Evolutionary conservation across 441 rosid genomes (phyloP).

Genomic region (Populus hybrid): DNA sequence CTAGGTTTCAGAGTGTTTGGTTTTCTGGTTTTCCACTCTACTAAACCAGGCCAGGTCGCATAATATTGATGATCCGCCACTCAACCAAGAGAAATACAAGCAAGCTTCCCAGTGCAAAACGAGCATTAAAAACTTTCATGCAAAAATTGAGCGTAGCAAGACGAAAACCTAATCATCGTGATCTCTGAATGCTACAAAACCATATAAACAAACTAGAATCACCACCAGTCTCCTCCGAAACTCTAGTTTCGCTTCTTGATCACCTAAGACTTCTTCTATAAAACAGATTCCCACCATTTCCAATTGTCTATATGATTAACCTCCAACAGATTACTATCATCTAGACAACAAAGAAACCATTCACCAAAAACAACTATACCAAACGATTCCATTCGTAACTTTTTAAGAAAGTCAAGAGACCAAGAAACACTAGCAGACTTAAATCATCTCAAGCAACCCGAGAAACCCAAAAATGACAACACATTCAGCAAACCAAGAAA

Average conservation of each 20-base stretch:
- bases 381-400: too few species aligned
- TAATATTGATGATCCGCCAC: neutral
- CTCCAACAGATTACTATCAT: neutral
- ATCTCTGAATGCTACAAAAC: neutral
- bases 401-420: too few species aligned
- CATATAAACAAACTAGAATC: neutral
- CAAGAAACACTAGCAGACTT: neutral
- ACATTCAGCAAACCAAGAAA: neutral
- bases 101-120: neutral
- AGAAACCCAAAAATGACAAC: neutral
- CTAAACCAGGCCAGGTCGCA: neutral
- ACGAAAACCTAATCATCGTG: neutral
- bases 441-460: neutral
- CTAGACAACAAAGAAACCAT: neutral
- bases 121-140: neutral
- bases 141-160: neutral
- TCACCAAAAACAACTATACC: neutral
- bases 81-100: neutral
- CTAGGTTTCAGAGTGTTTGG: neutral
- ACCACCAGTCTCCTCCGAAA: neutral
- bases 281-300: neutral
- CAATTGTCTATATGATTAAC: neutral
- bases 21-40: neutral
- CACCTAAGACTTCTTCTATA: neutral
- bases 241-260: neutral